Evolutionary conservation across 202 grass and related monocot genomes (phyloP).

Genomic region (Dendrocalamus latiflorus): DNA sequence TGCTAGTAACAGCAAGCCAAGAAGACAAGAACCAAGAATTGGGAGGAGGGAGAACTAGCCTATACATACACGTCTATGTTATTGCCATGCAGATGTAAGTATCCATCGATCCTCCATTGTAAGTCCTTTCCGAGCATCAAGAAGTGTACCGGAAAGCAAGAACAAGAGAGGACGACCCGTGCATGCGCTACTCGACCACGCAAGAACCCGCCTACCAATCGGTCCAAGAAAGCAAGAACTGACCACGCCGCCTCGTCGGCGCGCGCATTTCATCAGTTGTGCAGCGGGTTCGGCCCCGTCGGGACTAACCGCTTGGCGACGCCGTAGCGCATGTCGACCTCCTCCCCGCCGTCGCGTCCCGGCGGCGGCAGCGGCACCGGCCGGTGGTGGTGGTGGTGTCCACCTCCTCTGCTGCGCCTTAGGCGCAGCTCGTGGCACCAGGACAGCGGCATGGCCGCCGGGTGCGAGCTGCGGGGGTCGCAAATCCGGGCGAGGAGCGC

Average conservation of each 20-base stretch:
- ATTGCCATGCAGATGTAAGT: slow-evolving; percentile 28
- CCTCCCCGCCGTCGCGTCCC: slow-evolving; percentile 36
- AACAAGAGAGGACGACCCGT: slow-evolving; percentile 72
- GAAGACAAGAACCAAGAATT: slow-evolving; percentile 8
- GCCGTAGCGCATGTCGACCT: slow-evolving; percentile 65
- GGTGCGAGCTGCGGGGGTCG: slow-evolving; percentile 10
- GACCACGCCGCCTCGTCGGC: not conserved
- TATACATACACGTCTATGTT: slow-evolving; percentile 35
- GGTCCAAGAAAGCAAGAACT: slow-evolving; percentile 43
- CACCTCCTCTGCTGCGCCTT: not conserved
- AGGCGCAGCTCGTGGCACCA: slow-evolving; percentile 48
- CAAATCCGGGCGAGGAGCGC: slow-evolving; percentile 23
- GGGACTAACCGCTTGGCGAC: slow-evolving; percentile 76
- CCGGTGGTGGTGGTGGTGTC: not conserved
- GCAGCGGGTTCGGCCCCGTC: slow-evolving; percentile 84
- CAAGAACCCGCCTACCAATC: not conserved
- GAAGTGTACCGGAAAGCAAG: slow-evolving; percentile 61
- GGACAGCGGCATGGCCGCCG: not conserved
- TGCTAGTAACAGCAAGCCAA: not conserved
- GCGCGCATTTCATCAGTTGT: slow-evolving; percentile 47
- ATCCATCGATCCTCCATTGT: slow-evolving; percentile 76
- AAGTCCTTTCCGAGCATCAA: slow-evolving; percentile 60
- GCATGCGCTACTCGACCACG: slow-evolving; percentile 1
- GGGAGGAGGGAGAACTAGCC: not conserved
- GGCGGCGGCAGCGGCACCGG: slow-evolving; percentile 37